A percentile compares a stretch with the other conserved stretches of the same genome.
These are phyloP conservation scores for Misopates orontium DNA, from an alignment of 257 asterid species.

Conservation along the genomic window DNA sequence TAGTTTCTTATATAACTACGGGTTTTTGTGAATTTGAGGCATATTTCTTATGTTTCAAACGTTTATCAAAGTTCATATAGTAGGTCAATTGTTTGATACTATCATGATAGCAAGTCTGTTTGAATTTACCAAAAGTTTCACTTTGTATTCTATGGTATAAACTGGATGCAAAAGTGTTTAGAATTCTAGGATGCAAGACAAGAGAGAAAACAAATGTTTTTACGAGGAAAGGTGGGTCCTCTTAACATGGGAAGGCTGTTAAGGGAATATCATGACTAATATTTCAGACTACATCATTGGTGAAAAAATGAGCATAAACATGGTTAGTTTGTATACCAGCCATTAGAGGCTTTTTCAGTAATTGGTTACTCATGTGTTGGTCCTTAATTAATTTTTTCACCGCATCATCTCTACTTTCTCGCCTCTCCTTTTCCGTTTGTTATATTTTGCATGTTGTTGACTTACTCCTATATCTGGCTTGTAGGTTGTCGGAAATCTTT, in stretches of 20 bases:
- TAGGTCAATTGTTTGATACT: conserved; percentile 5
- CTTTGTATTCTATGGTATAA: background rate
- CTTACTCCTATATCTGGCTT: conserved; percentile 31
- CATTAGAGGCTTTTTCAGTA: conserved; percentile 9
- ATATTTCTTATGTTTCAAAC: conserved; percentile 1
- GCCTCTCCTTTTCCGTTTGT: background rate
- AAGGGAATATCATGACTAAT: conserved; percentile 2
- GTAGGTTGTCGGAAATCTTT: conserved; percentile 80
- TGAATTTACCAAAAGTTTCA: background rate
- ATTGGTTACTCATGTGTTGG: background rate
- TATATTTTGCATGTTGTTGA: conserved; percentile 24
- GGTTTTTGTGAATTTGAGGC: conserved; percentile 20
- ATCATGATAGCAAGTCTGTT: conserved; percentile 1
- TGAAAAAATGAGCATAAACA: conserved; percentile 4
- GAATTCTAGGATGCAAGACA: conserved; percentile 16
- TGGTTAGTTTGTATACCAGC: conserved; percentile 1
- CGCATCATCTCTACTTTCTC: background rate
- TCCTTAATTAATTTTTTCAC: too few species aligned
- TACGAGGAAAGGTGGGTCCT: conserved; percentile 6
- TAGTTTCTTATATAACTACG: conserved; percentile 28
- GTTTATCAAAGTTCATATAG: background rate
- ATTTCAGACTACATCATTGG: background rate
- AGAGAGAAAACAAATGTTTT: background rate
- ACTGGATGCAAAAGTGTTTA: background rate
- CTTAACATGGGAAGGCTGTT: conserved; percentile 1